Conservation (phyloP, 352 stramenopile genomes). For the Globisporangium orthogonon region DNA sequence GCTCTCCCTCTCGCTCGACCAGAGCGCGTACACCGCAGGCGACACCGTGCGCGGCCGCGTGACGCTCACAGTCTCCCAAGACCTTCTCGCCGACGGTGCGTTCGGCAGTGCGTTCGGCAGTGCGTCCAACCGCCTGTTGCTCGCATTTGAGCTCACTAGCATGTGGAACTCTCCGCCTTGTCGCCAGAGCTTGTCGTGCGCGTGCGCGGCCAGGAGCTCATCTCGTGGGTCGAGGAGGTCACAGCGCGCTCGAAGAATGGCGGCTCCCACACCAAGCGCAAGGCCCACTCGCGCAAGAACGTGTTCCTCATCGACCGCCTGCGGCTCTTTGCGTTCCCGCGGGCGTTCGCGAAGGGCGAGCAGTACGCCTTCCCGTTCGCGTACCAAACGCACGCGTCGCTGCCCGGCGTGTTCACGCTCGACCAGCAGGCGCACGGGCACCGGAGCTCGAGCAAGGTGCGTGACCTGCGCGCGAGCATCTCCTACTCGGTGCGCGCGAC, state of each 20-base stretch:
- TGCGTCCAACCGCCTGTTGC: neutral
- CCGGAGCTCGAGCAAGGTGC: neutral
- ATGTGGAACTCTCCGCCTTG: neutral
- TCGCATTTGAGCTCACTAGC: neutral
- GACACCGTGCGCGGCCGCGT: slow-evolving; percentile 9
- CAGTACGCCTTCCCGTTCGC: slow-evolving; percentile 20
- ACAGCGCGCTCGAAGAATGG: slow-evolving; percentile 1
- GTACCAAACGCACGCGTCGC: slow-evolving; percentile 16
- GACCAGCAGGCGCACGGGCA: neutral
- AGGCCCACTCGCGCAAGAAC: slow-evolving; percentile 8
- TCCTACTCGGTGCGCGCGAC: slow-evolving; percentile 7
- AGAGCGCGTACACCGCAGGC: slow-evolving; percentile 9
- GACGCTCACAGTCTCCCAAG: slow-evolving; percentile 3
- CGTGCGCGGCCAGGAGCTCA: slow-evolving; percentile 5
- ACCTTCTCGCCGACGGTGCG: slow-evolving; percentile 10
- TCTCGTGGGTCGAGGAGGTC: slow-evolving; percentile 7
- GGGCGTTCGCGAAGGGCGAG: slow-evolving; percentile 6
- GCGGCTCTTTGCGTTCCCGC: slow-evolving; percentile 17
- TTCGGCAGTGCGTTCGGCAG: neutral
- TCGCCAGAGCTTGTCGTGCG: slow-evolving; percentile 6
- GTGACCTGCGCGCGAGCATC: slow-evolving; percentile 8
- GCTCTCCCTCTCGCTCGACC: slow-evolving; percentile 9
- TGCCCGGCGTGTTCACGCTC: slow-evolving; percentile 14
- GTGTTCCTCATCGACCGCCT: slow-evolving; percentile 12
- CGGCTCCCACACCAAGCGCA: slow-evolving; percentile 1